Conservation (phyloP, 1,284 basidiomycete species). For the Rhizoctonia solani region DNA sequence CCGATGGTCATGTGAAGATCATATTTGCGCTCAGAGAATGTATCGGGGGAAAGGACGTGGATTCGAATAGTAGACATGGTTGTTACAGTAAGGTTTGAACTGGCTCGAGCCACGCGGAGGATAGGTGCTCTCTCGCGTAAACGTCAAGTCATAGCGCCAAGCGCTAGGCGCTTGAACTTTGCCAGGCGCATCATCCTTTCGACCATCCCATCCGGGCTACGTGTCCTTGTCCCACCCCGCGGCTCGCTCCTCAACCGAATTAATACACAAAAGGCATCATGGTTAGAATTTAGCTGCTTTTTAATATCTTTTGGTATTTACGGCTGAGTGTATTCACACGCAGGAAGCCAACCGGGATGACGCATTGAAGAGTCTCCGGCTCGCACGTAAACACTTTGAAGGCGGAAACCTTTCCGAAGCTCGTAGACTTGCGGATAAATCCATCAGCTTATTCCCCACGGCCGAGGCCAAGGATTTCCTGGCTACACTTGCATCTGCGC, state of each 20-base stretch:
- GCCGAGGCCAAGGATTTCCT: slow-evolving; percentile 75
- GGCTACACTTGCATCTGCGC: slow-evolving; percentile 53
- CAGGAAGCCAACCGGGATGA: slow-evolving; percentile 86
- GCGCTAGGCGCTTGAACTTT: slow-evolving; percentile 11
- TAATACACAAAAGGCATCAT: background rate
- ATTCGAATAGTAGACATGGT: slow-evolving; percentile 57
- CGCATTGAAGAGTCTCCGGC: slow-evolving; percentile 75
- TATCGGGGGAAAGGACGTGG: slow-evolving; percentile 84
- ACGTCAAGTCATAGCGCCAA: background rate
- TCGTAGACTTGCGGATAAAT: slow-evolving; percentile 90
- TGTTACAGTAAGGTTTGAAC: background rate
- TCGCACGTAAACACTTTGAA: slow-evolving; percentile 74
- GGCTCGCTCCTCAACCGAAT: background rate
- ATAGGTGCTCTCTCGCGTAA: background rate
- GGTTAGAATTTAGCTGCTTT: slow-evolving; percentile 15
- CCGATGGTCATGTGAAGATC: slow-evolving; percentile 72
- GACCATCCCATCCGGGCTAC: slow-evolving; percentile 32
- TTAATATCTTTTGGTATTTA: background rate
- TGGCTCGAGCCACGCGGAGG: background rate
- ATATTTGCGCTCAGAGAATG: slow-evolving; percentile 81
- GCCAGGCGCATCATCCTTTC: slow-evolving; percentile 2
- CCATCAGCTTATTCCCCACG: slow-evolving; percentile 81
- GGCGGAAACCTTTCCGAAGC: slow-evolving; percentile 67
- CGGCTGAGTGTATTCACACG: background rate
- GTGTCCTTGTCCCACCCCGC: slow-evolving; percentile 38